Evolutionary conservation across 345 rosid genomes (phyloP), one percentile per base, ranked within the genome.

Genomic region (Linum usitatissimum): DNA sequence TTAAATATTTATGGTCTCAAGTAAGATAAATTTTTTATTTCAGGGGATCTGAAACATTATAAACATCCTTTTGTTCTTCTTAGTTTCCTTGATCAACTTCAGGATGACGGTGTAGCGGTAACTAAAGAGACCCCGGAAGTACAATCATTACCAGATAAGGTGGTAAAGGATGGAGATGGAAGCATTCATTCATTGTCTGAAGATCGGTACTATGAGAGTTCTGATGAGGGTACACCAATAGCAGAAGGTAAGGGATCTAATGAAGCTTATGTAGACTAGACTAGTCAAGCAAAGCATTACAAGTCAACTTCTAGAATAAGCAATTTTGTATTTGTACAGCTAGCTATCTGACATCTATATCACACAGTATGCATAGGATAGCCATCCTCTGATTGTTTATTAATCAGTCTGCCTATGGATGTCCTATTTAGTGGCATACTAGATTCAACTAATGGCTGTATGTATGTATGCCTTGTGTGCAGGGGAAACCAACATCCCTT

Each of bases 81-180:
- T 76, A 56, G 62, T 64, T 80, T 84, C 80, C 86, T 86, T 74
- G 66, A 65, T 38, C 67, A 59, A 66, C 56, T 67, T 73, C 80
- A 90, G 97, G 77, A 79, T 59, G 79, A 64, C 58, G 78, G 62
- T 58, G 78, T 78, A 63, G 74, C 62, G 63, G 77, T 76, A 70
- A 66, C 65, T 66, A 48, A 39, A 62, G 77, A 72, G 66, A 78
- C 79, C 70, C 73, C 86, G 67, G 51, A 60, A 31, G 48, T 68
- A 65, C 72, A 77, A 57, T 51, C 63, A 53, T 73, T 70, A 42
- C 72, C 79, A 57, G 36, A 31, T 6, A 69, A 64, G 66, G 66
- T 66, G 71, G 75, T 63, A 55, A 63, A 74, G 21, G 84, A 66
- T 53, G 67, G 69, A 73, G 80, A 75, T 38, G 70, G 64, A 57